Percentiles rank a stretch among this genome's conserved stretches.
These are phyloP conservation scores for Cyclotella baltica DNA, from an alignment of 108 stramenopile genomes.

Conservation along the genomic window DNA sequence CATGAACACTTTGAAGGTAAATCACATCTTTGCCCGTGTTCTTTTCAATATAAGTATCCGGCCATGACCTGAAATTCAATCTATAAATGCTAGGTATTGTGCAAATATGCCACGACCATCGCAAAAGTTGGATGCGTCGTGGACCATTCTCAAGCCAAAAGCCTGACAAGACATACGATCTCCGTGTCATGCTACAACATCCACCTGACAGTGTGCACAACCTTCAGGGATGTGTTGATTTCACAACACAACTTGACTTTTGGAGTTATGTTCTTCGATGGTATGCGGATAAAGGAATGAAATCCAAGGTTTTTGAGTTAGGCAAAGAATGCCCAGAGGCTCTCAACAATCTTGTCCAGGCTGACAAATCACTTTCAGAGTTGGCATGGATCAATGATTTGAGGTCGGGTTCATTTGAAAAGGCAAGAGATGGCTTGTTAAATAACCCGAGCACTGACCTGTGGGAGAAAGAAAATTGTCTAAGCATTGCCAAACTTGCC, in stretches of 20 bases:
- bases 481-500: slow-evolving; percentile 50
- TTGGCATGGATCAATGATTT: slow-evolving; percentile 44
- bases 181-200: slow-evolving; percentile 24
- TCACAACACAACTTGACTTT: slow-evolving; percentile 32
- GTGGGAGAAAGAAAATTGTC: slow-evolving; percentile 43
- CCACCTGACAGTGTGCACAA: slow-evolving; percentile 20
- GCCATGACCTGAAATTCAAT: not conserved
- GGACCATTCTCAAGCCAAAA: slow-evolving; percentile 26
- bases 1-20: slow-evolving; percentile 45
- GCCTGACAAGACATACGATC: slow-evolving; percentile 36
- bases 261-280: slow-evolving; percentile 43
- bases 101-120: slow-evolving; percentile 55
- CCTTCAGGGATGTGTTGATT: slow-evolving; percentile 31
- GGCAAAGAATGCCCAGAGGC: slow-evolving; percentile 44
- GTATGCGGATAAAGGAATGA: slow-evolving; percentile 39
- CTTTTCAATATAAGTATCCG: not conserved
- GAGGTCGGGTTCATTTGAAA: slow-evolving; percentile 16
- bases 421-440: slow-evolving; percentile 26
- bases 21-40: not conserved
- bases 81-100: slow-evolving; percentile 28
- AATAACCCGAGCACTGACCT: slow-evolving; percentile 15
- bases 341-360: slow-evolving; percentile 26
- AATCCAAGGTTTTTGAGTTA: slow-evolving; percentile 42
- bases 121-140: slow-evolving; percentile 38
- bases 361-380: slow-evolving; percentile 29